Base-by-base conservation (phyloP, 1,284 basidiomycete genomes). In the Fistulina hepatica region DNA sequence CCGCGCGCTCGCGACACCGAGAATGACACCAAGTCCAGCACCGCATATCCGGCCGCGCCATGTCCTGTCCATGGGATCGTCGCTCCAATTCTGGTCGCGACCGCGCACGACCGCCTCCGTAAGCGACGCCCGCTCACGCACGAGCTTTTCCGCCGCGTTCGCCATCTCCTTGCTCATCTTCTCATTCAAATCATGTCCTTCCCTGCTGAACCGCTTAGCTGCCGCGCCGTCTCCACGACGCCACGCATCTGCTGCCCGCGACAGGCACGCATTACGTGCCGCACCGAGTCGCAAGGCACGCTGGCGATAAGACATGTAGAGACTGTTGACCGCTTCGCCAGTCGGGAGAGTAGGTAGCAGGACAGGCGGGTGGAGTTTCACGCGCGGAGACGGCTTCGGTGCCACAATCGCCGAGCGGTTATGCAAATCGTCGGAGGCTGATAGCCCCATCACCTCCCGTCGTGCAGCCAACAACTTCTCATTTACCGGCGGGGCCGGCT, bases 211-310 rank as follows among this genome's bases (percentile, higher is more conserved):
- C 33, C 90, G 70, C 57, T 95, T 94, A 16, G 94, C 94, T 1
- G 86, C 84, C 0, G 90, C 90, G 3, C 93, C 93, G 48, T 98
- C 93, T 4, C 93, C 92, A 9, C 86, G 73, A 32, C 89, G 70
- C 83, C 89, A 97, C 2, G 93, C 91, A 53, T 97, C 91, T 1
- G 94, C 91, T 4, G 94, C 94, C 31, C 90, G 78, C 2, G 86
- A 89, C n/a, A 98, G 70, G 53, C 89, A 94, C 9, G 90, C 89
- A 53, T 97, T 97, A 22, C 94, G 70, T 25, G 90, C 89, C 6
- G 91, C 86, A 27, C 91, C 92, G 5, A 97, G 76, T 46, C 94
- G 84, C 43, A 97, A 69, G 16, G 88, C 88, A 19, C 83, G 74
- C 21, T 79, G 71, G 5, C 93, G 81, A 50, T 95, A 93, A 0